These are phyloP conservation scores for Aspergillus baeticus DNA, from an alignment of 495 filamentous ascomycete genomes.

Conservation along the genomic window DNA sequence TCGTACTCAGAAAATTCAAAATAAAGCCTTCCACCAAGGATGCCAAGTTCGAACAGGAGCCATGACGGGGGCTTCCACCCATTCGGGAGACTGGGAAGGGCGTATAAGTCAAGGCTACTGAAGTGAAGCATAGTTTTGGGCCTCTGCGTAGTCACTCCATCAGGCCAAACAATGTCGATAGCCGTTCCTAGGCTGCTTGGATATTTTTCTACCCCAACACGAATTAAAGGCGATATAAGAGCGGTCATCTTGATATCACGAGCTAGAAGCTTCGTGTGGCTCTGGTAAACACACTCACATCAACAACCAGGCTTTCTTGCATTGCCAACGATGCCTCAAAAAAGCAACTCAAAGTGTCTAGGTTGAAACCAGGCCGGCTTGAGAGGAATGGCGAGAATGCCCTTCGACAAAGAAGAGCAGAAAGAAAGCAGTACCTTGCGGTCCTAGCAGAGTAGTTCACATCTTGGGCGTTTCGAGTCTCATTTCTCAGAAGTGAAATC, in stretches of 20 bases:
- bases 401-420: slow-evolving; percentile 33
- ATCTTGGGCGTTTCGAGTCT: slow-evolving; percentile 41
- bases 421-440: slow-evolving; percentile 28
- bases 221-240: slow-evolving; percentile 32
- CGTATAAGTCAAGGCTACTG: slow-evolving; percentile 46
- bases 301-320: slow-evolving; percentile 31
- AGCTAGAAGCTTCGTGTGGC: slow-evolving; percentile 34
- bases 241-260: slow-evolving; percentile 47
- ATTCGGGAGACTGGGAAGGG: slow-evolving; percentile 41
- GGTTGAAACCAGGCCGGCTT: slow-evolving; percentile 5
- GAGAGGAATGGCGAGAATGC: slow-evolving; percentile 31
- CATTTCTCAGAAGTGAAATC: slow-evolving; percentile 42
- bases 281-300: slow-evolving; percentile 13
- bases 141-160: not conserved
- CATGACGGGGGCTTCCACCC: slow-evolving; percentile 36
- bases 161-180: slow-evolving; percentile 21
- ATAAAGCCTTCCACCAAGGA: slow-evolving; percentile 57
- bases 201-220: slow-evolving; percentile 14
- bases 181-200: slow-evolving; percentile 22
- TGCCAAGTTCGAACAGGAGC: slow-evolving; percentile 52
- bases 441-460: slow-evolving; percentile 30
- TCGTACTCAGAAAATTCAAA: slow-evolving; percentile 45
- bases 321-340: slow-evolving; percentile 36
- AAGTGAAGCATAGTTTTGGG: slow-evolving; percentile 54
- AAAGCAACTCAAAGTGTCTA: slow-evolving; percentile 30